These are phyloP conservation scores for Puccinia coronata DNA, from an alignment of 1,284 basidiomycete species.

Conservation along the genomic window DNA sequence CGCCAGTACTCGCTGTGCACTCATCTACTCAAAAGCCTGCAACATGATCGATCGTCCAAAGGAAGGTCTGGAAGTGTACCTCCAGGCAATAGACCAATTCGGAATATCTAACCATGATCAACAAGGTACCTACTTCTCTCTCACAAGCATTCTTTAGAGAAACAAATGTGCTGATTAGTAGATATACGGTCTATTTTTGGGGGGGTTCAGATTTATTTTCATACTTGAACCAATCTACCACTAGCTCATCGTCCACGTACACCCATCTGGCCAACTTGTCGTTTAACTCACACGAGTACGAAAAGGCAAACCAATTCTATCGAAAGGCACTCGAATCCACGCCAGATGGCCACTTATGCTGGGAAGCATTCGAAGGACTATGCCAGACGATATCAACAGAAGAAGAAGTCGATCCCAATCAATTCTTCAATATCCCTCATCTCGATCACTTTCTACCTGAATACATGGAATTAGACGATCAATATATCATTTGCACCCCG, in stretches of 20 bases:
- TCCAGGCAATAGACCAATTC: slow-evolving; percentile 32
- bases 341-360: slow-evolving; percentile 49
- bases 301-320: slow-evolving; percentile 44
- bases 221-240: slow-evolving; percentile 23
- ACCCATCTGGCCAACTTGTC: slow-evolving; percentile 31
- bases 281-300: slow-evolving; percentile 47
- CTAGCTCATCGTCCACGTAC: slow-evolving; percentile 31
- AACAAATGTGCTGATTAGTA: too few relatives aligned
- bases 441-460: slow-evolving; percentile 26
- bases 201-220: slow-evolving; percentile 25
- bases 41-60: slow-evolving; percentile 52
- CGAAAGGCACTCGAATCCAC: slow-evolving; percentile 25
- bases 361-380: slow-evolving; percentile 49
- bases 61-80: slow-evolving; percentile 54
- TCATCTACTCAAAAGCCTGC: slow-evolving; percentile 54
- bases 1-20: slow-evolving; percentile 54
- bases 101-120: slow-evolving; percentile 23
- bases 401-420: slow-evolving; percentile 16
- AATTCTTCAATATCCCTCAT: background rate
- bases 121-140: background rate
- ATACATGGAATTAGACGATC: slow-evolving; percentile 44
- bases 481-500: slow-evolving; percentile 31
- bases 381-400: slow-evolving; percentile 37
- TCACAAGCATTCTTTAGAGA: background rate
- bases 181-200: too few relatives aligned